Evolutionary conservation across 2,329 filamentous ascomycete genomes (phyloP).

Genomic region (Drechslerella dactyloides): DNA sequence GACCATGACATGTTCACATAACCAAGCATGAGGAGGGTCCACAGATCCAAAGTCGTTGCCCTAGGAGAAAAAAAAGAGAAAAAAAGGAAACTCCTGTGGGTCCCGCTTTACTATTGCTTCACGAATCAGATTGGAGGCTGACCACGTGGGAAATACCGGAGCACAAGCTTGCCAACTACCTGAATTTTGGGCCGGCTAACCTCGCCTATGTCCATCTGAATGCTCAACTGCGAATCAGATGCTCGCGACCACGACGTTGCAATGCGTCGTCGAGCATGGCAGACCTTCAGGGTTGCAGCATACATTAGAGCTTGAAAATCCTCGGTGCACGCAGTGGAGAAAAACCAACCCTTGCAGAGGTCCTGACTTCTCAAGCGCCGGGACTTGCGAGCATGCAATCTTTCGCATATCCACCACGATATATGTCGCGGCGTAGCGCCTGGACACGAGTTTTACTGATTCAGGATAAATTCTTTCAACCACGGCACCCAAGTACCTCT

Average conservation of each 20-base stretch:
- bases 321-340: too few species aligned
- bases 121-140: slow-evolving; percentile 42
- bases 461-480: too few species aligned
- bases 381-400: background rate
- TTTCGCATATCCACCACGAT: too few species aligned
- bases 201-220: slow-evolving; percentile 42
- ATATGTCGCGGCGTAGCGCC: too few species aligned
- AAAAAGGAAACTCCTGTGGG: slow-evolving; percentile 26
- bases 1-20: slow-evolving; percentile 24
- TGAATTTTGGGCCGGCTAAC: slow-evolving; percentile 39
- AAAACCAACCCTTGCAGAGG: background rate
- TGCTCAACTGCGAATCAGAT: slow-evolving; percentile 43
- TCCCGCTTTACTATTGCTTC: slow-evolving; percentile 26
- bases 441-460: too few species aligned
- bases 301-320: background rate
- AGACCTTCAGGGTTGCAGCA: slow-evolving; percentile 8
- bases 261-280: slow-evolving; percentile 1
- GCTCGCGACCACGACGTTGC: slow-evolving; percentile 7
- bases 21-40: slow-evolving; percentile 8
- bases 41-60: background rate
- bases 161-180: slow-evolving; percentile 27
- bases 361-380: background rate
- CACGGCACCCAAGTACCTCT: too few species aligned
- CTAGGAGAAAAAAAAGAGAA: slow-evolving; percentile 7
- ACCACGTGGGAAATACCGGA: slow-evolving; percentile 46